These are phyloP conservation scores for Coemansia guatemalensis DNA, from an alignment of 192 early-diverging fungal species.

Conservation along the genomic window DNA sequence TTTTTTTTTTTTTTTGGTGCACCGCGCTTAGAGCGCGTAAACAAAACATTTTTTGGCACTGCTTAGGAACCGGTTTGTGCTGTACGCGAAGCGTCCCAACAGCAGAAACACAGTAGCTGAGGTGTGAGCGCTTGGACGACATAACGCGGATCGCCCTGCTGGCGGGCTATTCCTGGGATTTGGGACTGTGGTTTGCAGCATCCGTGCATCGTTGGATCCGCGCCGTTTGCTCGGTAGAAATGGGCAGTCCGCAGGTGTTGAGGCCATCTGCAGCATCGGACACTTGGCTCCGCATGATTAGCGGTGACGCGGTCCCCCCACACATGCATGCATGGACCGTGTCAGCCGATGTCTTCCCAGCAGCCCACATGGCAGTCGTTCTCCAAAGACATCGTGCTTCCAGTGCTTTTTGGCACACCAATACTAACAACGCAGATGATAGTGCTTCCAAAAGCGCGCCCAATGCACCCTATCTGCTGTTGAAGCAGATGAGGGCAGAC, in stretches of 20 bases:
- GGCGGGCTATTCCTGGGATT: not conserved
- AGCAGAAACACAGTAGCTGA: not conserved
- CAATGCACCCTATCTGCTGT: not conserved
- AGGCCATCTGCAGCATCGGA: not conserved
- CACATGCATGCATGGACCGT: slow-evolving; percentile 8
- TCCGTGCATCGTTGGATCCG: not conserved
- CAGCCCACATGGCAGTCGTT: not conserved
- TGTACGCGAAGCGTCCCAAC: not conserved
- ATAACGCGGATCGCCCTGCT: not conserved
- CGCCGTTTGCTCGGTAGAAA: not conserved
- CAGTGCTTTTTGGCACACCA: no score
- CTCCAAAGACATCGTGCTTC: no score
- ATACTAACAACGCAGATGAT: no score
- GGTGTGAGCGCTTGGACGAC: not conserved
- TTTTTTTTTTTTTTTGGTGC: not conserved
- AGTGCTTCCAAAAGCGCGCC: not conserved
- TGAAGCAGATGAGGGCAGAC: not conserved
- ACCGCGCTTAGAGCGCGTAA: not conserved
- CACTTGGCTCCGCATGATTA: not conserved
- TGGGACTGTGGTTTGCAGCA: not conserved
- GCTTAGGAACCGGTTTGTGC: not conserved
- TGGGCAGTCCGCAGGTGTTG: not conserved
- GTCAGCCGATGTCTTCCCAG: not conserved
- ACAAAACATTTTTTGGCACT: not conserved
- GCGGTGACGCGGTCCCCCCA: not conserved